Evolutionary conservation across 2,329 filamentous ascomycete genomes (phyloP).

Genomic region (Colletotrichum lupini): DNA sequence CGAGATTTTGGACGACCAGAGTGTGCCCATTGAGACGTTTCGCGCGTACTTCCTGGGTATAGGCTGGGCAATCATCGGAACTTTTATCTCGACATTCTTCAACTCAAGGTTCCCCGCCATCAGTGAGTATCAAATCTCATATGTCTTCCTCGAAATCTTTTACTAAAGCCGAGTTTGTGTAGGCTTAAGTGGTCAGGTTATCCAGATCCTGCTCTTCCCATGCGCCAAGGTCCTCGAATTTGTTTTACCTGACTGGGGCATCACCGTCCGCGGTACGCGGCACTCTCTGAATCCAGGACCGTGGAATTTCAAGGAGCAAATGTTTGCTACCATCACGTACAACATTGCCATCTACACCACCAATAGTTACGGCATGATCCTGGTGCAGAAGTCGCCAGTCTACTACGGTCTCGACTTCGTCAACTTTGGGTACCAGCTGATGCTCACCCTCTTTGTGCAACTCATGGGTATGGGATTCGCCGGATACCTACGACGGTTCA

Average conservation of each 20-base stretch:
- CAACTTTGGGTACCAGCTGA: constrained; percentile 52
- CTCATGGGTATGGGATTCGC: constrained; percentile 57
- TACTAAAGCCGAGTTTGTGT: background rate
- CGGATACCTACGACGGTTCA: constrained; percentile 51
- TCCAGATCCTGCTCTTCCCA: constrained; percentile 60
- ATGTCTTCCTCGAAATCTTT: background rate
- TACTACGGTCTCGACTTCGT: constrained; percentile 54
- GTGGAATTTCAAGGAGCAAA: constrained; percentile 56
- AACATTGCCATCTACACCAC: constrained; percentile 49
- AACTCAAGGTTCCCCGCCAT: constrained; percentile 53
- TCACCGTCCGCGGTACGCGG: constrained; percentile 49
- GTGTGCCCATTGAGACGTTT: constrained; percentile 52
- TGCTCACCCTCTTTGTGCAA: constrained; percentile 52
- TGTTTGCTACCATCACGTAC: constrained; percentile 53
- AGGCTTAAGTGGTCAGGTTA: constrained; percentile 48
- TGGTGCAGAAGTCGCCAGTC: constrained; percentile 47
- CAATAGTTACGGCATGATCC: constrained; percentile 48
- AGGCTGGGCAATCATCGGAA: constrained; percentile 51
- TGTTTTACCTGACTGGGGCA: constrained; percentile 55
- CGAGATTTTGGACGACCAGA: constrained; percentile 47
- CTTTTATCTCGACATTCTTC: constrained; percentile 54
- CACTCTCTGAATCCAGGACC: constrained; percentile 53
- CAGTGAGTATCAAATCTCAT: constrained; percentile 36
- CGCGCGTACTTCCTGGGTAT: constrained; percentile 55
- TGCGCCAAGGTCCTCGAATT: constrained; percentile 56